A percentile compares a stretch with the other conserved stretches of the same genome.
phyloP scores from a whole-genome alignment of 805 yeast genomes.

The Metschnikowia santaceciliae region DNA sequence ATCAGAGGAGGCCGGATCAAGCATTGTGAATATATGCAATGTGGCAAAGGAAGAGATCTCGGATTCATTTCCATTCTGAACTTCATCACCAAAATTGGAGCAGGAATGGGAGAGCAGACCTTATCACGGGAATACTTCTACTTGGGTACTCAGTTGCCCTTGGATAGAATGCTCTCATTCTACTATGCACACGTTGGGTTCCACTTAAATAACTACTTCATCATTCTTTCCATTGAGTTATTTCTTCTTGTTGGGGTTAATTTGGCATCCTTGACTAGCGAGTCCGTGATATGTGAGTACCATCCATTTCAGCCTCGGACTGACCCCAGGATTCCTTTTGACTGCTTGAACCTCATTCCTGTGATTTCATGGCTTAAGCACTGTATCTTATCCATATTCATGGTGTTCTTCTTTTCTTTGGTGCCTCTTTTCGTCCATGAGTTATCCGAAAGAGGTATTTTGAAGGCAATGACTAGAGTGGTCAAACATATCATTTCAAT shows the following conservation, averaged over 20 bases:
- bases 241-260: conserved; percentile 69
- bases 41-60: conserved; percentile 88
- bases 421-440: conserved; percentile 78
- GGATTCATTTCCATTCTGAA: conserved; percentile 84
- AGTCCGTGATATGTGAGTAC: conserved; percentile 64
- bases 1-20: conserved; percentile 84
- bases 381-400: conserved; percentile 74
- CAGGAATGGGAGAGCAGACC: conserved; percentile 93
- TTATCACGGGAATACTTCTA: conserved; percentile 79
- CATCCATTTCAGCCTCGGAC: conserved; percentile 63
- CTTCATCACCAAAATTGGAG: conserved; percentile 85
- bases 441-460: conserved; percentile 75
- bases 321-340: conserved; percentile 60
- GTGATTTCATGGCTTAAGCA: conserved; percentile 80
- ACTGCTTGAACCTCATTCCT: conserved; percentile 72
- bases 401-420: conserved; percentile 77
- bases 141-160: conserved; percentile 73
- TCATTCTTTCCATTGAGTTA: conserved; percentile 68
- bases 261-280: conserved; percentile 69
- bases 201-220: conserved; percentile 76
- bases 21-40: conserved; percentile 83
- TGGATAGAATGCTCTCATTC: conserved; percentile 77
- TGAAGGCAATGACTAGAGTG: conserved; percentile 70
- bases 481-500: conserved; percentile 63
- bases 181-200: conserved; percentile 87